These are phyloP conservation scores for Bolboschoenus planiculmis DNA, from an alignment of 176 grass and related monocot species.

Conservation along the genomic window DNA sequence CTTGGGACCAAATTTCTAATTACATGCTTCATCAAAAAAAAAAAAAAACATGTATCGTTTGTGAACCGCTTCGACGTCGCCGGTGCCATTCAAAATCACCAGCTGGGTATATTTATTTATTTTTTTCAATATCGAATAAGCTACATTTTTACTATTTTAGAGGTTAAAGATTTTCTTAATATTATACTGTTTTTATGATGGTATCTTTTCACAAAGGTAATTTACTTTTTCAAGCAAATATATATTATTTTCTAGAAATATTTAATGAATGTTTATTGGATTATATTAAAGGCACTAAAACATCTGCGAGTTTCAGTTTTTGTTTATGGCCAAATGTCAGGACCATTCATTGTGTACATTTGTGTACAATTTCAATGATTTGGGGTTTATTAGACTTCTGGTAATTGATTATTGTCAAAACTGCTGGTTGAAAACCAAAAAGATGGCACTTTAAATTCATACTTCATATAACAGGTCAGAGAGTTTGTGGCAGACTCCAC, in stretches of 20 bases:
- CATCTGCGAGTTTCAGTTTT: neutral
- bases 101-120: no score
- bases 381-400: neutral
- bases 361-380: neutral
- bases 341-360: neutral
- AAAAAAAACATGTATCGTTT: no score
- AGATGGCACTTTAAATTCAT: neutral
- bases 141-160: neutral
- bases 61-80: no score
- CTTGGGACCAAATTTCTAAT: no score
- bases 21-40: no score
- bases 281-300: neutral
- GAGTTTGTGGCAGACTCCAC: constrained; percentile 40
- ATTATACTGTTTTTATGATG: neutral
- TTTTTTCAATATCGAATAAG: neutral
- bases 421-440: neutral
- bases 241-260: neutral
- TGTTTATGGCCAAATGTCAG: neutral
- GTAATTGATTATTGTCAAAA: neutral
- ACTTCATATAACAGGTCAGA: constrained; percentile 12
- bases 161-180: neutral
- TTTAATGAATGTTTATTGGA: neutral
- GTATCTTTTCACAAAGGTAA: neutral
- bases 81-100: no score
- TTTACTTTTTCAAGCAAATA: neutral